These are phyloP conservation scores for Nicotiana rustica DNA, from an alignment of 305 asterid species.

Conservation along the genomic window DNA sequence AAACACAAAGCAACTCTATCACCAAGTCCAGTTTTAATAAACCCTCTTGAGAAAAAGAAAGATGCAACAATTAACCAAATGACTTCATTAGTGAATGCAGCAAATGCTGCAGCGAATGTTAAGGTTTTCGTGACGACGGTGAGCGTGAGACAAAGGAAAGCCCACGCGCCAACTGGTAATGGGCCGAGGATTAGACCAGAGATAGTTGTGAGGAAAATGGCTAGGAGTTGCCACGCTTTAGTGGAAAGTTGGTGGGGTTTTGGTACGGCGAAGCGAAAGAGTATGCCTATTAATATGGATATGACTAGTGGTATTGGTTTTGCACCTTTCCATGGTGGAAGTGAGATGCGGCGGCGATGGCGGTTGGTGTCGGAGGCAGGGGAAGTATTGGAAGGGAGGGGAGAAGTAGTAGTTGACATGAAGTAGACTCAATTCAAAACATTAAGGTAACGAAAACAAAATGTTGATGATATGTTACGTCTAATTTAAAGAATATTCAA, in stretches of 20 bases:
- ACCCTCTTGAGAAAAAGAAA: slow-evolving; percentile 81
- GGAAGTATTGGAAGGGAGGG: slow-evolving; percentile 35
- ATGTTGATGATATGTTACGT: too few species aligned
- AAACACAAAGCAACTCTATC: slow-evolving; percentile 81
- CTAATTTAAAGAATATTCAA: neutral
- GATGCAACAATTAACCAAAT: slow-evolving; percentile 83
- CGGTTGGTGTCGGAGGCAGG: neutral
- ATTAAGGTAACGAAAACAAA: too few species aligned
- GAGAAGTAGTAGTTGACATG: slow-evolving; percentile 31
- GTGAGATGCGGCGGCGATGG: slow-evolving; percentile 14
- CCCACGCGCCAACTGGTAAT: slow-evolving; percentile 87
- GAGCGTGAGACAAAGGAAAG: slow-evolving; percentile 62
- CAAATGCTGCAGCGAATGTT: slow-evolving; percentile 70
- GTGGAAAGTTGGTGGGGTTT: slow-evolving; percentile 57
- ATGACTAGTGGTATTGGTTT: slow-evolving; percentile 58
- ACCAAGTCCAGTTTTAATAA: slow-evolving; percentile 90
- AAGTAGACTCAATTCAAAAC: neutral
- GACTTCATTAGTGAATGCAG: slow-evolving; percentile 81
- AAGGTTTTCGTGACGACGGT: slow-evolving; percentile 68
- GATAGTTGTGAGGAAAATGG: slow-evolving; percentile 79
- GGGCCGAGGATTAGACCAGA: slow-evolving; percentile 77
- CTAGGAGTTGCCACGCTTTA: slow-evolving; percentile 83
- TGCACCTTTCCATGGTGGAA: slow-evolving; percentile 64
- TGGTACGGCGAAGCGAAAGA: slow-evolving; percentile 78
- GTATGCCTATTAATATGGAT: slow-evolving; percentile 62